Evolutionary conservation across 2,329 filamentous ascomycete species (phyloP), one percentile per base, ranked within the genome.

Genomic region (Trichophyton benhamiae): DNA sequence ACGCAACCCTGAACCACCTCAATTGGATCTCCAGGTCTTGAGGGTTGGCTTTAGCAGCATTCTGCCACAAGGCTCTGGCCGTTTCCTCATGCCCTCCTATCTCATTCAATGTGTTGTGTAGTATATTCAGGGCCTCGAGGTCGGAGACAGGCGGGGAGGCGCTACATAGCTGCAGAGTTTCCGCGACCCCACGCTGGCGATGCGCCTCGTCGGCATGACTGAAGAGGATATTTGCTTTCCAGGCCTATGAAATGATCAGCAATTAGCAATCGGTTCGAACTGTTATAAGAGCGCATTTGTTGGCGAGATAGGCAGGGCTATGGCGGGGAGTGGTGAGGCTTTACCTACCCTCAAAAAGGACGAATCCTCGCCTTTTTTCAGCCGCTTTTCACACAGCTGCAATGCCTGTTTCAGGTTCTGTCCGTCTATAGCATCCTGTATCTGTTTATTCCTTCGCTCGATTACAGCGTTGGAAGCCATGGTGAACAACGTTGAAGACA

Each of bases 291-390:
- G 42, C 15, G 13, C 9, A 44, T 2, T 6, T 55, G 11, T 38
- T 38, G 9, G 33, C 17, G 33, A 20, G 8, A 25, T n/a, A n/a
- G 9, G 8, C n/a, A 58, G 46, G 27, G 38, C 20, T 36, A 49
- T 36, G 44, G 20, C 15, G 44, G 30, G 53, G 49, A n/a, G n/a
- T n/a, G 13, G 49, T n/a, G n/a, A 36, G n/a, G 33, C 33, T 55
- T 58, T 25, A 66, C 71, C 64, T 60, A 75, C 75, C 66, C 68
- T 73, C 36, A 77, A 62, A 62, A 76, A 76, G 3, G 70, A 67
- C 3, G 75, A 76, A 61, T 77, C 71, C 65, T 79, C 77, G 38
- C 76, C 76, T 66, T 85, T 85, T 71, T 84, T 82, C 65, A 79
- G 76, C 59, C 78, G 79, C 65, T 79, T 80, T 62, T 79, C 77